Evolutionary conservation across 2,329 filamentous ascomycete genomes (phyloP).

Genomic region (Karstenula rhodostoma): DNA sequence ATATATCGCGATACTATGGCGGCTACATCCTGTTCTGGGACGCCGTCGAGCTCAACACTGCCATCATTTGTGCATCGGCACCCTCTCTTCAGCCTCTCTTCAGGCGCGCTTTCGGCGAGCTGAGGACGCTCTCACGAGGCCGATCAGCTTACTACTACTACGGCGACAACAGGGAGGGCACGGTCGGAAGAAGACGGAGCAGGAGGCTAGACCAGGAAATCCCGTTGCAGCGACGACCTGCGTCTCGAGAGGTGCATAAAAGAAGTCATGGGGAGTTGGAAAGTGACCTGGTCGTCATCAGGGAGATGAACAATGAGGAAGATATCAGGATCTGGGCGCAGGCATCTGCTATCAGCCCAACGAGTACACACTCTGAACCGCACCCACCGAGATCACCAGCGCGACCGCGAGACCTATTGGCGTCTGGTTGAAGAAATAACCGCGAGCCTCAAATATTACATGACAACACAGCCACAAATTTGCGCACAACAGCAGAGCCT

Average conservation of each 20-base stretch:
- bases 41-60: conserved; percentile 38
- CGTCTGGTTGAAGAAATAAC: conserved; percentile 17
- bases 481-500: background rate
- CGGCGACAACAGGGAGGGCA: conserved; percentile 17
- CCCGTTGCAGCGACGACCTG: conserved; percentile 8
- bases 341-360: conserved; percentile 13
- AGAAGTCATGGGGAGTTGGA: background rate
- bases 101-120: conserved; percentile 23
- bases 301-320: conserved; percentile 17
- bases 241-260: conserved; percentile 18
- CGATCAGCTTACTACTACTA: conserved; percentile 29
- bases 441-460: background rate
- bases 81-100: conserved; percentile 35
- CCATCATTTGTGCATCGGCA: conserved; percentile 33
- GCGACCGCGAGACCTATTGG: conserved; percentile 20
- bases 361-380: conserved; percentile 10
- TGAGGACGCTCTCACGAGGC: conserved; percentile 17
- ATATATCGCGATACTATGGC: conserved; percentile 26
- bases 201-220: conserved; percentile 3
- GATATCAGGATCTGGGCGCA: conserved; percentile 17
- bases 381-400: conserved; percentile 23
- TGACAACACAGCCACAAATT: background rate
- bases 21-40: conserved; percentile 37
- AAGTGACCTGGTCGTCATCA: conserved; percentile 13
- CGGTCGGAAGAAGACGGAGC: conserved; percentile 9